These are phyloP conservation scores for Chaetomium cochliodes DNA, from an alignment of 495 filamentous ascomycete species.

Conservation along the genomic window DNA sequence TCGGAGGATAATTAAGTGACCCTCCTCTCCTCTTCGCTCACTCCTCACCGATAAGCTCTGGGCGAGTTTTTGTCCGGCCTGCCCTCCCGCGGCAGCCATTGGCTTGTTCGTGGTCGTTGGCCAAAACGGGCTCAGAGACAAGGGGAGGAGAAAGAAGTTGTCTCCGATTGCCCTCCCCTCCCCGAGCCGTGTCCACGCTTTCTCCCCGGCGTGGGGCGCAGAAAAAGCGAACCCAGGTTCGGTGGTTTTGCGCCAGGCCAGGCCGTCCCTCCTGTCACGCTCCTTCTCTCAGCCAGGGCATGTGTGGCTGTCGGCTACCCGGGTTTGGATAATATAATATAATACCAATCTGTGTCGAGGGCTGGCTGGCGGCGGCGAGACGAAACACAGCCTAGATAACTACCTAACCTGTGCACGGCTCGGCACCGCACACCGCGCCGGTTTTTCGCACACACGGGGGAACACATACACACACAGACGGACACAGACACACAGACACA, in stretches of 20 bases:
- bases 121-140: no score
- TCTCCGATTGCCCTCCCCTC: neutral
- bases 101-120: no score
- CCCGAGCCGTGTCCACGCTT: neutral
- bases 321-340: neutral
- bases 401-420: no score
- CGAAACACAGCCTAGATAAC: neutral
- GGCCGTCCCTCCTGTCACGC: no score
- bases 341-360: neutral
- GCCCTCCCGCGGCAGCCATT: no score
- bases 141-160: neutral
- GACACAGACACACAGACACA: neutral
- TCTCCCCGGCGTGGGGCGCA: conserved; percentile 17
- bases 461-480: neutral
- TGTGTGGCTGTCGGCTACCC: neutral
- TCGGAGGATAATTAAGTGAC: neutral
- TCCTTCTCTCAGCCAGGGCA: no score
- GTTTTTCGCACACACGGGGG: no score
- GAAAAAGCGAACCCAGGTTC: conserved; percentile 11
- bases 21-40: no score
- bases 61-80: no score
- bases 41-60: neutral
- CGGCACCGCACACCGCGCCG: no score
- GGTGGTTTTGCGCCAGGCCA: neutral
- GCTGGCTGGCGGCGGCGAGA: neutral